Percentiles rank a stretch among this genome's conserved stretches.
phyloP scores from a whole-genome alignment of 805 yeast genomes.

The Suhomyces sp. region DNA sequence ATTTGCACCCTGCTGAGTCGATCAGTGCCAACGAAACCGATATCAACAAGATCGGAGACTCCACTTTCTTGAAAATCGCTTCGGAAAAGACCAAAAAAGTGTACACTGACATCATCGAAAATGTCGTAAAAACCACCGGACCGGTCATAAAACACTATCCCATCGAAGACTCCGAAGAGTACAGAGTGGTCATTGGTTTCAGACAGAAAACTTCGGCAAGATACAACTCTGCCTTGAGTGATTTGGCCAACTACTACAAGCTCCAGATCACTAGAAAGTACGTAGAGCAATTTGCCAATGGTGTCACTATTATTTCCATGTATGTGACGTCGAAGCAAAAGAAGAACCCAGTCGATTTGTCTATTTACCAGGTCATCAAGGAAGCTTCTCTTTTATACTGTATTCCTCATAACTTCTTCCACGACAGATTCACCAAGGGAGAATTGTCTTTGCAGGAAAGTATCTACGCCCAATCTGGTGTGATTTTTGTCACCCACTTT shows the following conservation, averaged over 20 bases:
- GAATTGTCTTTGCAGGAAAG: conserved; percentile 90
- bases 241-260: conserved; percentile 85
- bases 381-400: conserved; percentile 92
- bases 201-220: conserved; percentile 81
- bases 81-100: conserved; percentile 74
- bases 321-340: conserved; percentile 67
- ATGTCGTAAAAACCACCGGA: conserved; percentile 75
- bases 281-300: conserved; percentile 90
- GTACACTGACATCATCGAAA: conserved; percentile 67
- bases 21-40: conserved; percentile 42
- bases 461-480: conserved; percentile 90
- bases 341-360: conserved; percentile 58
- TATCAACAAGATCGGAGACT: conserved; percentile 71
- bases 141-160: conserved; percentile 89
- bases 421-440: conserved; percentile 65
- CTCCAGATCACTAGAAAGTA: conserved; percentile 83
- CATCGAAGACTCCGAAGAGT: conserved; percentile 75
- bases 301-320: conserved; percentile 80
- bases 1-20: conserved; percentile 9
- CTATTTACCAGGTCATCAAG: conserved; percentile 84
- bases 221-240: conserved; percentile 81
- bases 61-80: conserved; percentile 72
- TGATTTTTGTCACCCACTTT: conserved; percentile 90
- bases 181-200: conserved; percentile 84
- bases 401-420: conserved; percentile 83